Evolutionary conservation across 1,284 basidiomycete genomes (phyloP), one percentile per base, ranked within the genome.

Genomic region (Lentinula novae-zelandiae): DNA sequence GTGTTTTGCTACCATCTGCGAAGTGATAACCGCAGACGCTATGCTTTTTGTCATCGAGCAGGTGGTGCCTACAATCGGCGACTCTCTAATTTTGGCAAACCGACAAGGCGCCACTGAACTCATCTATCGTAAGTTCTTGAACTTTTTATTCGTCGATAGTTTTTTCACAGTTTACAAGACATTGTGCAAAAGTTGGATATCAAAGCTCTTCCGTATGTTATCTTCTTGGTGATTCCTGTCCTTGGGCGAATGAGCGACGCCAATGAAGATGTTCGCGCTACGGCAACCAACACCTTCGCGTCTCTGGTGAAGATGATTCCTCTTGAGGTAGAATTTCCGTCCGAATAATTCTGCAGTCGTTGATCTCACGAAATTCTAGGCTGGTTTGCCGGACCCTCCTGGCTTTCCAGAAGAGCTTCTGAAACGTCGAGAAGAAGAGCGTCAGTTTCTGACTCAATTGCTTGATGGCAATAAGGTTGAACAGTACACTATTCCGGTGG

Each of bases 271-370:
- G 90, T 97, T 53, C 89, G 97, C 20, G 86, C 96, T 42, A 87
- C 95, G 5, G 91, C 97, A 0, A 98, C 97, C 7, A 95, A 95
- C 70, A 97, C 96, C 0, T 99, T 99, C 72, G 97, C 97, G 0
- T 92, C 94, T 2, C 78, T 99, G n/a, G 93, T 99, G 67, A 98
- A 99, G 80, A 96, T 99, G 90, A 95, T 99, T 5, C 97, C 97
- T 3, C 82, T 99, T 0, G 97, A 99, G 82, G 93, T 93, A 62
- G 65, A 80, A 46, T 33, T 67, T 12, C 5, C n/a, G 15, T 8
- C 12, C 39, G 53, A 7, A 15, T n/a, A 50, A 53, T 31, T 49
- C 36, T 42, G n/a, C 17, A 39, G 31, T 6, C 3, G 3, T 57
- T 40, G 13, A 48, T 20, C 39, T 61, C 6, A 58, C 12, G 10